A percentile compares a stretch with the other conserved stretches of the same genome.
phyloP scores from a whole-genome alignment of 148 eudicot genomes.

The Chenopodium berlandieri region DNA sequence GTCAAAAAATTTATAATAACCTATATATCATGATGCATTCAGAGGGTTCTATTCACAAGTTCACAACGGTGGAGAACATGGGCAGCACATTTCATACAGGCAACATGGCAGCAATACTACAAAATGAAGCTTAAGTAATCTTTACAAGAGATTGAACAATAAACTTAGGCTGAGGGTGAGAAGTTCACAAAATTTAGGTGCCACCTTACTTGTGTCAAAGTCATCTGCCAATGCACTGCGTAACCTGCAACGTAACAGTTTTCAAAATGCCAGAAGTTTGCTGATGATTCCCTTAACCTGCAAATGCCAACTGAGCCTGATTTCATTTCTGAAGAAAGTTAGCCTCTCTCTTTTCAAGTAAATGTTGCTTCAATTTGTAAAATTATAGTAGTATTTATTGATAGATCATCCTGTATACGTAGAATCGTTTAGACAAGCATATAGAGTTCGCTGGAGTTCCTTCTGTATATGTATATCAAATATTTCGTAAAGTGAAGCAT shows the following conservation, averaged over 20 bases:
- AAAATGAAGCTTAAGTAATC: constrained; percentile 46
- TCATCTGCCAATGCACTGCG: constrained; percentile 52
- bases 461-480: not conserved
- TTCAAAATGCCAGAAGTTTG: constrained; percentile 22
- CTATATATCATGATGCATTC: constrained; percentile 13
- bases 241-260: constrained; percentile 28
- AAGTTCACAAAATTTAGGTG: constrained; percentile 48
- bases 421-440: no score
- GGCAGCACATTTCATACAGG: constrained; percentile 68
- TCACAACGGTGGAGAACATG: constrained; percentile 74
- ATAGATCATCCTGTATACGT: no score
- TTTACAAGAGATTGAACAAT: constrained; percentile 46
- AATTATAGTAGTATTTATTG: no score
- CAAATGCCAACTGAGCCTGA: constrained; percentile 70
- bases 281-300: constrained; percentile 35
- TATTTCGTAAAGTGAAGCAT: not conserved
- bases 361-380: no score
- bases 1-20: not conserved
- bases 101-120: constrained; percentile 53
- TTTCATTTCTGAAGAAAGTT: constrained; percentile 39
- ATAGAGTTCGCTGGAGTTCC: no score
- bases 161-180: constrained; percentile 38
- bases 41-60: constrained; percentile 34
- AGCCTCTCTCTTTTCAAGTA: not conserved
- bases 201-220: constrained; percentile 55